phyloP scores from a whole-genome alignment of 2,329 filamentous ascomycete genomes.

The Pezicula radicicola region DNA sequence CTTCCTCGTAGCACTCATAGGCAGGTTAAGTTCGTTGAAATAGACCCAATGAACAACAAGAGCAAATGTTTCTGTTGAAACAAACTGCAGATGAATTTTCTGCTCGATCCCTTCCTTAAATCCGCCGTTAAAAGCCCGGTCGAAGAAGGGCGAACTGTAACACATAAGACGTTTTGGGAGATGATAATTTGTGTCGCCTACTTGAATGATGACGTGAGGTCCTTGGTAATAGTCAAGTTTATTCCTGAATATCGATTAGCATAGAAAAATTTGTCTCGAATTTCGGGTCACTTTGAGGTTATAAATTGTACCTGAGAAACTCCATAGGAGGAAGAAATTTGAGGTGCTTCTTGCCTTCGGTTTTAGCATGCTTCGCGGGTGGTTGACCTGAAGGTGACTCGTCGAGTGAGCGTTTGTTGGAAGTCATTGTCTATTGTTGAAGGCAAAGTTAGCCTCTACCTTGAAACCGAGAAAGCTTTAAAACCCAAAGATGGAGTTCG shows the following conservation, averaged over 20 bases:
- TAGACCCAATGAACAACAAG: not conserved
- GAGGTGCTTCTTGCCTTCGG: too few relatives aligned
- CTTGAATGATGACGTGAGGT: not conserved
- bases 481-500: too few relatives aligned
- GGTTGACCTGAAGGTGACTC: too few relatives aligned
- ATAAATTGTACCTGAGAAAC: not conserved
- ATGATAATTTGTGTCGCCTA: not conserved
- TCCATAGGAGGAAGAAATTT: too few relatives aligned
- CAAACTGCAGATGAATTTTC: not conserved
- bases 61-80: not conserved
- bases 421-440: too few relatives aligned
- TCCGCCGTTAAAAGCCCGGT: not conserved
- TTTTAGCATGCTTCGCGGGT: too few relatives aligned
- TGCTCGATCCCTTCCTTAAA: not conserved
- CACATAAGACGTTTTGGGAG: not conserved
- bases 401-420: too few relatives aligned
- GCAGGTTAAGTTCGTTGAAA: not conserved
- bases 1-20: too few relatives aligned
- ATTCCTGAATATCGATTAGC: not conserved
- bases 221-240: not conserved
- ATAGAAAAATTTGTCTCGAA: not conserved
- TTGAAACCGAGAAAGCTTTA: too few relatives aligned
- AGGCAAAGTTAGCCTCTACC: too few relatives aligned
- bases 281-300: not conserved
- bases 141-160: not conserved